A percentile compares a stretch with the other conserved stretches of the same genome.
Conservation (phyloP, 1,284 basidiomycete species). For the Vanrija sp. region DNA sequence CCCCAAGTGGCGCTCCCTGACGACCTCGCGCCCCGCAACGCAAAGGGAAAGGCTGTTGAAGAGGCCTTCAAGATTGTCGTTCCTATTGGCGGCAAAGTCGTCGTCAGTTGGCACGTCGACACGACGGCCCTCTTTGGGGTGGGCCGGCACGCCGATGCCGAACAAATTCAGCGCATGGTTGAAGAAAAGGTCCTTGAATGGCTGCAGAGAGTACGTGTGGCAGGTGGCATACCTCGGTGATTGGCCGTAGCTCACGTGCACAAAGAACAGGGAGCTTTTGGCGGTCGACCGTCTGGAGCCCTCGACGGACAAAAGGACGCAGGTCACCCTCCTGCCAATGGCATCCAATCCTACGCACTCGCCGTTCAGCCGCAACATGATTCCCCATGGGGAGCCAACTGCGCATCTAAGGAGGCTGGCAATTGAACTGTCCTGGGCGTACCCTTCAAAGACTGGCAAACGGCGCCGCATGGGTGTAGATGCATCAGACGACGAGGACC, state of each 20-base stretch:
- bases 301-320: no score
- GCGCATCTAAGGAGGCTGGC: not conserved
- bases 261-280: no score
- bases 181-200: not conserved
- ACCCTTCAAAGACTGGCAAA: not conserved
- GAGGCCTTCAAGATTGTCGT: conserved; percentile 19
- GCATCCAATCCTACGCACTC: no score
- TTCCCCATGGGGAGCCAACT: conserved; percentile 1
- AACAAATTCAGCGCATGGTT: not conserved
- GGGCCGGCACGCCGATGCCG: not conserved
- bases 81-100: conserved; percentile 19
- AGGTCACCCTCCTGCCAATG: no score
- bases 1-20: conserved; percentile 12
- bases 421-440: conserved; percentile 1
- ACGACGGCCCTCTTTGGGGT: not conserved
- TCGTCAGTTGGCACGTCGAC: conserved; percentile 4
- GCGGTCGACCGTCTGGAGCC: no score
- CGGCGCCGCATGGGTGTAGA: not conserved
- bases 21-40: conserved; percentile 7
- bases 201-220: not conserved
- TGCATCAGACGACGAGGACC: no score
- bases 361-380: not conserved
- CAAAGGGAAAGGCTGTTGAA: conserved; percentile 17
- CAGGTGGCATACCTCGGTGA: no score
- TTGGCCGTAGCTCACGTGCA: no score